A percentile compares a stretch with the other conserved stretches of the same genome.
Conservation (phyloP, 2,329 filamentous ascomycete species). For the Corynespora cassiicola region DNA sequence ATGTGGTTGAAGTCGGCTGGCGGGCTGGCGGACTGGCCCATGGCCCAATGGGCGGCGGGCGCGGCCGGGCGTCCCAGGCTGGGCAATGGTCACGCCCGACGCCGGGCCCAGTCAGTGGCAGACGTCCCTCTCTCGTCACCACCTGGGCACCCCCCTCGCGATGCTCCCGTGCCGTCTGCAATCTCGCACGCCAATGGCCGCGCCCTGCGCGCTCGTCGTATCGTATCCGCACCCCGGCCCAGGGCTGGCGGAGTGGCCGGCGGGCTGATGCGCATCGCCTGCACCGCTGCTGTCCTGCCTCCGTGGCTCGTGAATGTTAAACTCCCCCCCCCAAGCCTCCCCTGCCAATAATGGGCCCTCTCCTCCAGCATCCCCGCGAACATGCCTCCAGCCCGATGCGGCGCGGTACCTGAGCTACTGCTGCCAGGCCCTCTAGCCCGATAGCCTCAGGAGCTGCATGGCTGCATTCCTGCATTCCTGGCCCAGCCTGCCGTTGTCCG, state of each 20-base stretch:
- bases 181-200: constrained; percentile 30
- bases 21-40: too few relatives aligned
- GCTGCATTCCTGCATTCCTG: constrained; percentile 29
- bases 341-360: constrained; percentile 41
- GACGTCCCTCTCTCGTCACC: too few relatives aligned
- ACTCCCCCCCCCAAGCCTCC: constrained; percentile 33
- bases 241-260: constrained; percentile 23
- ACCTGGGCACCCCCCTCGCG: too few relatives aligned
- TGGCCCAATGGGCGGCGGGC: too few relatives aligned
- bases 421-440: constrained; percentile 19
- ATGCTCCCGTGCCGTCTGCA: constrained; percentile 33
- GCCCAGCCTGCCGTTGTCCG: constrained; percentile 35
- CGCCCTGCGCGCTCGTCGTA: constrained; percentile 23
- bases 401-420: constrained; percentile 38
- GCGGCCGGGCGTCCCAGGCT: too few relatives aligned
- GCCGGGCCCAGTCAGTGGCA: too few relatives aligned
- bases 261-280: too few relatives aligned
- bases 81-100: too few relatives aligned
- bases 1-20: too few relatives aligned
- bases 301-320: constrained; percentile 23
- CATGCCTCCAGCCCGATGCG: constrained; percentile 34
- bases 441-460: constrained; percentile 36
- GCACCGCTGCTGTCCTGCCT: too few relatives aligned
- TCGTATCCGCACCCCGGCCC: constrained; percentile 22
- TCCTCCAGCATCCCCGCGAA: constrained; percentile 35